Evolutionary conservation across 371 early-diverging fungal genomes (phyloP), one percentile per base, ranked within the genome.

Genomic region (Zychaea mexicana): DNA sequence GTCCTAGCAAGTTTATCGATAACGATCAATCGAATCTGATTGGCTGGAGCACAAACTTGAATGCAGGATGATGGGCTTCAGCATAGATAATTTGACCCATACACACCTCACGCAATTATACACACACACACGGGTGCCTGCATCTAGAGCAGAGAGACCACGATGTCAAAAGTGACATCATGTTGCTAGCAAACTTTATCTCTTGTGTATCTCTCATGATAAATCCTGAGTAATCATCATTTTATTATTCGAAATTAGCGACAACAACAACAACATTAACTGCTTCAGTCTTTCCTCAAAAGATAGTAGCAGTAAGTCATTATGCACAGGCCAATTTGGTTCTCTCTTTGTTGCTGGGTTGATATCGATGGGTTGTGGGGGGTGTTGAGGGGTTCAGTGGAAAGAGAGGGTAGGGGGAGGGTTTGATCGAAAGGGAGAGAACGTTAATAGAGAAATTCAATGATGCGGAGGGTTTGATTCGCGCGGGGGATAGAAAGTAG

Each of bases 151-250:
- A 21, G 17, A 33, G n/a, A n/a, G n/a, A n/a, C 32, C 54, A 62
- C 62, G 39, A 55, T 55, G 39, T 55, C 55, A 39, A 46, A 53
- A 38, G 49, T 62, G 62, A 62, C 62, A 62, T 62, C 62, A 62
- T 62, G 42, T 26, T 42, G 5, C n/a, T n/a, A 31, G 31, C n/a
- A 52, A 53, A 61, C 62, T 53, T 53, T 33, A 61, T 61, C n/a
- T n/a, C n/a, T n/a, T n/a, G n/a, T n/a, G n/a, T n/a, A n/a, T n/a
- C n/a, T n/a, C n/a, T n/a, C n/a, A n/a, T n/a, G n/a, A n/a, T n/a
- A n/a, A n/a, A n/a, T n/a, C n/a, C n/a, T n/a, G n/a, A n/a, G n/a
- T n/a, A n/a, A n/a, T n/a, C n/a, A n/a, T n/a, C 62, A 61, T 30
- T 60, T 60, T 22, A 15, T 26, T 24, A 42, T 22, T 53, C 30